Conservation (phyloP, 257 asterid species). For the Capsicum chinense region DNA sequence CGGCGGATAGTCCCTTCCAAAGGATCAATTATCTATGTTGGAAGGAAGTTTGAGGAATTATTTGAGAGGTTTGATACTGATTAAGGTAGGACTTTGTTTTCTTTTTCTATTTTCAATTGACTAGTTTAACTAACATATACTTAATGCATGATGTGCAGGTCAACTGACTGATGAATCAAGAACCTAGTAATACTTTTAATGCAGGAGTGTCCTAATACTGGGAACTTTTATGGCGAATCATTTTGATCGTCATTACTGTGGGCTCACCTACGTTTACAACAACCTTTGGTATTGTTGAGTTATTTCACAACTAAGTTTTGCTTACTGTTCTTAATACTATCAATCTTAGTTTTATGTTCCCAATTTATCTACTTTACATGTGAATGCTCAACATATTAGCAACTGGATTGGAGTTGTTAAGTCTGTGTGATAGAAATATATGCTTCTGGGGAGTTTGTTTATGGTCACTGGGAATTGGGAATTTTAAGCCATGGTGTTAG, state of each 20-base stretch:
- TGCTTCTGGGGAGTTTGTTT: not conserved
- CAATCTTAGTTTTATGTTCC: not conserved
- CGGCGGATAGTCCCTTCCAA: too few species aligned
- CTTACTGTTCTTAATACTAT: not conserved
- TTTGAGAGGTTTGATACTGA: too few species aligned
- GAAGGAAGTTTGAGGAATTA: too few species aligned
- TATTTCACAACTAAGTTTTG: not conserved
- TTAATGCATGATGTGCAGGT: too few species aligned
- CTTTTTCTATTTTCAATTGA: too few species aligned
- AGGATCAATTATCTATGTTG: too few species aligned
- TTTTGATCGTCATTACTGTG: slow-evolving; percentile 75
- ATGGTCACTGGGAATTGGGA: not conserved
- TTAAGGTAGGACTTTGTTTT: too few species aligned
- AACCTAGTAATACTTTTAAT: too few species aligned
- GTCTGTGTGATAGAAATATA: not conserved
- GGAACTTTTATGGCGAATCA: slow-evolving; percentile 79
- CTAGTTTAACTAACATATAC: too few species aligned
- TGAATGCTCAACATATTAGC: not conserved
- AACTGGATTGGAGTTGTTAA: too few species aligned
- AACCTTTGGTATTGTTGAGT: slow-evolving; percentile 4
- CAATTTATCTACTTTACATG: not conserved
- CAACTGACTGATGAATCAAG: too few species aligned
- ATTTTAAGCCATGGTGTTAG: not conserved
- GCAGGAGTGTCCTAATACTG: slow-evolving; percentile 68
- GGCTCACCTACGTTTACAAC: slow-evolving; percentile 70